phyloP scores from a whole-genome alignment of 768 basidiomycete species.

The Termitomyces titanicus region DNA sequence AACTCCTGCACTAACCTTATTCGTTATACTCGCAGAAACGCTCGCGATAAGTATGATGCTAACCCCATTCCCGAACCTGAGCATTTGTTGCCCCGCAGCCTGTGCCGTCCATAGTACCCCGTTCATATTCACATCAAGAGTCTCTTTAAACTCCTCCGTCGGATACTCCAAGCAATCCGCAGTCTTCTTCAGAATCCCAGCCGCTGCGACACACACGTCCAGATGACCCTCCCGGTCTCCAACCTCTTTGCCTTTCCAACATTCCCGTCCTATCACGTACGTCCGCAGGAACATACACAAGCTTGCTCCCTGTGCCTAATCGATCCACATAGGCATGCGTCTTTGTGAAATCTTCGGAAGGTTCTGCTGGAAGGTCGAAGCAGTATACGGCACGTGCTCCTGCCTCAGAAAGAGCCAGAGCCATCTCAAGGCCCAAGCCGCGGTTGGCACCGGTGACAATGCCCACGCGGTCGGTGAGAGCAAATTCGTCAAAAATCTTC shows the following conservation, averaged over 20 bases:
- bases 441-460: background rate
- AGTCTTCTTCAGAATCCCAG: background rate
- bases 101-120: slow-evolving; percentile 48
- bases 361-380: background rate
- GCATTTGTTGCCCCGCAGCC: slow-evolving; percentile 47
- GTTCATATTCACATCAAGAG: slow-evolving; percentile 45
- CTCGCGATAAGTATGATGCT: slow-evolving; percentile 48
- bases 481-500: background rate
- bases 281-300: background rate
- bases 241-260: background rate
- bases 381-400: background rate
- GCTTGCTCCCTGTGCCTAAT: background rate
- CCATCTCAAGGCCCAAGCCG: background rate
- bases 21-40: slow-evolving; percentile 63
- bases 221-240: background rate
- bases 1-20: slow-evolving; percentile 28
- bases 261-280: background rate
- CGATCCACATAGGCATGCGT: background rate
- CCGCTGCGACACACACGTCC: background rate
- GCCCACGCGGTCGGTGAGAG: background rate
- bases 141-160: background rate
- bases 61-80: slow-evolving; percentile 32
- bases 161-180: background rate
- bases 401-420: background rate
- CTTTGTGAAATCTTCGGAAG: background rate